Percentiles rank a stretch among this genome's conserved stretches.
phyloP scores from a whole-genome alignment of 257 asterid genomes.

The Gentiana macrophylla region DNA sequence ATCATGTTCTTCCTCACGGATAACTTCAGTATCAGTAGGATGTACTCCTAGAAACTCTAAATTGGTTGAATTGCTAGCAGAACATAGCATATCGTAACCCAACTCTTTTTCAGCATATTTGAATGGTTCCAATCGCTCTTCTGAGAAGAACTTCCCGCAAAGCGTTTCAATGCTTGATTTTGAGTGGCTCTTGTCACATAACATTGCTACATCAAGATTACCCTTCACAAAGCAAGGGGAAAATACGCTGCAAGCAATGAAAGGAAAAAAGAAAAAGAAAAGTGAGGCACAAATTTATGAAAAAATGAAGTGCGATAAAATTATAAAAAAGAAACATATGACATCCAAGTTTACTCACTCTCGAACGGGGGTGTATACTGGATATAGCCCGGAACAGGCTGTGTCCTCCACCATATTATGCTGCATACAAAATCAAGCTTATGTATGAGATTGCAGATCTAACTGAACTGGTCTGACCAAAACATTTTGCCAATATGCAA shows the following conservation, averaged over 20 bases:
- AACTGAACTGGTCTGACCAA: no score
- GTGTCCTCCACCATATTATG: slow-evolving; percentile 19
- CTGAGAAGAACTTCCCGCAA: slow-evolving; percentile 30
- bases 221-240: slow-evolving; percentile 28
- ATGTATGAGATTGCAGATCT: no score
- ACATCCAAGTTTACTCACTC: slow-evolving; percentile 38
- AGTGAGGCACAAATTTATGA: no score
- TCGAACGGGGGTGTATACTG: slow-evolving; percentile 45
- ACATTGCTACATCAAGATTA: slow-evolving; percentile 17
- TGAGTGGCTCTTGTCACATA: slow-evolving; percentile 14
- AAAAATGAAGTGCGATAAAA: no score
- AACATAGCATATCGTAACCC: slow-evolving; percentile 22
- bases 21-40: slow-evolving; percentile 5
- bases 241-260: slow-evolving; percentile 37
- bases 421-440: slow-evolving; percentile 9
- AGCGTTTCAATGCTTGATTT: slow-evolving; percentile 27
- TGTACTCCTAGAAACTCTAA: slow-evolving; percentile 10
- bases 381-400: slow-evolving; percentile 21
- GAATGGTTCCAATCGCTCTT: slow-evolving; percentile 47
- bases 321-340: background rate
- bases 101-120: slow-evolving; percentile 33
- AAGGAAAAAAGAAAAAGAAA: no score
- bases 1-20: background rate
- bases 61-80: slow-evolving; percentile 15
- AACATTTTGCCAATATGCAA: no score